Conservation (phyloP, 179 eudicot species). For the Sideroxylon spinosum region DNA sequence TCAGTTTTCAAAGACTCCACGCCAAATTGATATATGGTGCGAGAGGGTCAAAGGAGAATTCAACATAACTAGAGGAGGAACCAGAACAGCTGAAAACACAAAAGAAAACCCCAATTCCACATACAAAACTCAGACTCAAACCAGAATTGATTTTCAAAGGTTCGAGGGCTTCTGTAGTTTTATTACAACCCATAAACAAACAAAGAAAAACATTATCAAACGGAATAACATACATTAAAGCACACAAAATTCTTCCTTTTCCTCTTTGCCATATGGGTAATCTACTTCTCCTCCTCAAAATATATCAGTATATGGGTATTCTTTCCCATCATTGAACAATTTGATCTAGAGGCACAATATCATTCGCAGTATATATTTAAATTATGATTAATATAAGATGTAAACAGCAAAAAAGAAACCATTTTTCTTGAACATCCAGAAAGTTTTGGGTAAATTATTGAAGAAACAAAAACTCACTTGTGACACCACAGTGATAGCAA, state of each 20-base stretch:
- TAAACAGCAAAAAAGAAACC: slow-evolving; percentile 9
- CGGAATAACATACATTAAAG: slow-evolving; percentile 13
- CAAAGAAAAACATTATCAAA: slow-evolving; percentile 3
- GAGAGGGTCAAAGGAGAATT: slow-evolving; percentile 23
- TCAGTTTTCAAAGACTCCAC: slow-evolving; percentile 5
- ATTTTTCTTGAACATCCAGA: slow-evolving; percentile 16
- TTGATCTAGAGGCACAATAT: slow-evolving; percentile 12
- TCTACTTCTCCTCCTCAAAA: slow-evolving; percentile 8
- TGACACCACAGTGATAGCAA: slow-evolving; percentile 99
- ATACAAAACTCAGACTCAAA: slow-evolving; percentile 5
- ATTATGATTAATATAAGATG: background rate
- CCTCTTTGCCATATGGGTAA: slow-evolving; percentile 15
- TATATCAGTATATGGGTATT: slow-evolving; percentile 20
- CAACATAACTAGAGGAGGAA: slow-evolving; percentile 9
- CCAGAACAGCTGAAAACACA: background rate
- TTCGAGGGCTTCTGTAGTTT: slow-evolving; percentile 24
- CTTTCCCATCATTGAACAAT: slow-evolving; percentile 20
- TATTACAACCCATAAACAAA: slow-evolving; percentile 22
- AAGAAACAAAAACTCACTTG: slow-evolving; percentile 74
- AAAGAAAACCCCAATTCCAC: slow-evolving; percentile 16
- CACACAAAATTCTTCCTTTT: slow-evolving; percentile 29
- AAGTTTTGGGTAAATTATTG: slow-evolving; percentile 17
- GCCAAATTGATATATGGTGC: slow-evolving; percentile 1
- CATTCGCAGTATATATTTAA: background rate
- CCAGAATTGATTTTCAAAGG: slow-evolving; percentile 19